Evolutionary conservation across 345 rosid species (phyloP), one percentile per base, ranked within the genome.

Genomic region (Rubroshorea leprosula): DNA sequence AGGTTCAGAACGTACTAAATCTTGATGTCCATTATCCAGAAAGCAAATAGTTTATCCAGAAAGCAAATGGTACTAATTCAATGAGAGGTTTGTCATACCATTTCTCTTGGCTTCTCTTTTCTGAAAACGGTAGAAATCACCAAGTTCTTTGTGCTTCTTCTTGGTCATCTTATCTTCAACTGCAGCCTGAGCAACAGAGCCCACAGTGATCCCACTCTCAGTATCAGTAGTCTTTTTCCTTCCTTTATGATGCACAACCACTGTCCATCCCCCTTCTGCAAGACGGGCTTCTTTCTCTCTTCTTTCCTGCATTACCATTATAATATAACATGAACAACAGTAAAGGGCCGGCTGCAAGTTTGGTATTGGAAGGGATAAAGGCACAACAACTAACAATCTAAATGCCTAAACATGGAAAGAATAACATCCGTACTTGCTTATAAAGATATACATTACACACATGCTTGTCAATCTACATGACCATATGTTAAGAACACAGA

Each of bases 211-310:
- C 78, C 97, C 99, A 43, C 79, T 76, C 66, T 87, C 92, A 41
- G 82, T 7, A 20, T 89, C 99, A 50, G 85, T 79, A 3, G 88
- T 83, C 64, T 85, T 93, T 65, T 93, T 93, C 82, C 97, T 87
- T 70, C 99, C 97, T 78, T 85, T 93, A 55, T 85, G 92, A 71
- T 89, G 99, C 21, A 68, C 77, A 5, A 90, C 99, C 60, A 90
- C 97, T 29, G 94, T 90, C 99, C 97, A 93, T 27, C 97, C 99
- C 49, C 68, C 31, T 27, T 27, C 31, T 27, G 31, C 31, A 54
- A 81, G 88, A 61, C 63, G 86, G 61, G 89, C 92, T 82, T 87
- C 97, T 69, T 74, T 80, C 26, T 78, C 87, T 74, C 78, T 76
- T 61, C 72, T 80, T 83, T 82, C 95, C 97, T 93, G 80, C 51